Evolutionary conservation across 305 asterid genomes (phyloP).

Genomic region (Fraxinus angustifolia): DNA sequence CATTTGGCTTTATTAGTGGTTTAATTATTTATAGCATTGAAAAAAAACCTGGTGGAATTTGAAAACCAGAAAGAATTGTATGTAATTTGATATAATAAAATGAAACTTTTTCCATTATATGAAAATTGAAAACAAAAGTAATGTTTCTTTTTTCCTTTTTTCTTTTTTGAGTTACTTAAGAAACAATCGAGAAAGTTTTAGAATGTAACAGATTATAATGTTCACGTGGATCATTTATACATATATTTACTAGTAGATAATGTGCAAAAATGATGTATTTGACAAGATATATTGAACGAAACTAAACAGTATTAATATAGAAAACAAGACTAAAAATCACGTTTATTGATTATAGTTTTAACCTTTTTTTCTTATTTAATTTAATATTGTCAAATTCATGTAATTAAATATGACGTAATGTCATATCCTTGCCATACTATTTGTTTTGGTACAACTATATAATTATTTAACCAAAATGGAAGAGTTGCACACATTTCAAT

Average conservation of each 20-base stretch:
- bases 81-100: not conserved
- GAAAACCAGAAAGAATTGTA: not conserved
- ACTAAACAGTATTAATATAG: not conserved
- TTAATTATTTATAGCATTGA: not conserved
- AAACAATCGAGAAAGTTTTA: not conserved
- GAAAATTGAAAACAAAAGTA: not conserved
- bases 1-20: conserved; percentile 9
- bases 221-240: not conserved
- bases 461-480: conserved; percentile 4
- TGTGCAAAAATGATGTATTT: not conserved
- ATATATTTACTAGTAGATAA: no score
- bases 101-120: not conserved
- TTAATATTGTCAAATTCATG: not conserved
- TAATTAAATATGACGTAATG: not conserved
- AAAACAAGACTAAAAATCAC: not conserved
- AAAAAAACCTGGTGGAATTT: not conserved
- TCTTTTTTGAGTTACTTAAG: no score
- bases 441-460: not conserved
- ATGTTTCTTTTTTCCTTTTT: no score
- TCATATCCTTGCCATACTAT: not conserved
- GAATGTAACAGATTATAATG: not conserved
- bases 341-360: no score
- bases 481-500: not conserved
- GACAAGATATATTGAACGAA: not conserved
- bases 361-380: no score